Conservation (phyloP, 1,139 yeast species). For the Pichia sp. region DNA sequence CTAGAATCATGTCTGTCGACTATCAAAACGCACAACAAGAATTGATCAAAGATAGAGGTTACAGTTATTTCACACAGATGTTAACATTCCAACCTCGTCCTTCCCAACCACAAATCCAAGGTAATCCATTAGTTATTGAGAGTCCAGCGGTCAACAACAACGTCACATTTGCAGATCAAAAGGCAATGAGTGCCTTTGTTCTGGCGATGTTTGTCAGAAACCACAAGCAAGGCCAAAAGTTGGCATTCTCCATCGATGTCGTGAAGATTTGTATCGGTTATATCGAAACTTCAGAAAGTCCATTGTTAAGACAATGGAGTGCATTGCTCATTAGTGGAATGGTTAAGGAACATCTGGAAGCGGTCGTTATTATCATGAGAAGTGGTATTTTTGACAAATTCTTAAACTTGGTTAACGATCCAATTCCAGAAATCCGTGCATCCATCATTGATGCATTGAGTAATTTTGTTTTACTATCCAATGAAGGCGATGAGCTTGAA, state of each 20-base stretch:
- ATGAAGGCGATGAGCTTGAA: constrained; percentile 33
- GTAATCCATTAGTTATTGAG: constrained; percentile 31
- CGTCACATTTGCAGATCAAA: constrained; percentile 61
- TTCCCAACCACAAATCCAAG: constrained; percentile 24
- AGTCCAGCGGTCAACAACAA: constrained; percentile 27
- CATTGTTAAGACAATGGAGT: constrained; percentile 91
- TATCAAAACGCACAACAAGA: constrained; percentile 89
- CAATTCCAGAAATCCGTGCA: constrained; percentile 93
- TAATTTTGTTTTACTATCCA: constrained; percentile 54
- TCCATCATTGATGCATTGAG: constrained; percentile 77
- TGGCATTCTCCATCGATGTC: constrained; percentile 74
- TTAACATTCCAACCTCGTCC: constrained; percentile 39
- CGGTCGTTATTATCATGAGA: constrained; percentile 68
- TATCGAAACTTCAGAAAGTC: constrained; percentile 73
- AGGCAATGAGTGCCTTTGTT: constrained; percentile 95
- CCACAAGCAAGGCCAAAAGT: constrained; percentile 75
- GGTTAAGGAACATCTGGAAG: constrained; percentile 73
- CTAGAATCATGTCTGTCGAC: constrained; percentile 95
- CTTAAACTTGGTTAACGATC: constrained; percentile 66
- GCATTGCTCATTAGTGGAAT: constrained; percentile 74
- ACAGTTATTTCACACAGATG: constrained; percentile 80
- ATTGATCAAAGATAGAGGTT: constrained; percentile 87
- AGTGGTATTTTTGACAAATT: constrained; percentile 63
- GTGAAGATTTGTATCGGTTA: constrained; percentile 66
- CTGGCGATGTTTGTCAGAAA: constrained; percentile 80